These are phyloP conservation scores for Trichoderma orchidacearum DNA, from an alignment of 495 filamentous ascomycete genomes.

Conservation along the genomic window DNA sequence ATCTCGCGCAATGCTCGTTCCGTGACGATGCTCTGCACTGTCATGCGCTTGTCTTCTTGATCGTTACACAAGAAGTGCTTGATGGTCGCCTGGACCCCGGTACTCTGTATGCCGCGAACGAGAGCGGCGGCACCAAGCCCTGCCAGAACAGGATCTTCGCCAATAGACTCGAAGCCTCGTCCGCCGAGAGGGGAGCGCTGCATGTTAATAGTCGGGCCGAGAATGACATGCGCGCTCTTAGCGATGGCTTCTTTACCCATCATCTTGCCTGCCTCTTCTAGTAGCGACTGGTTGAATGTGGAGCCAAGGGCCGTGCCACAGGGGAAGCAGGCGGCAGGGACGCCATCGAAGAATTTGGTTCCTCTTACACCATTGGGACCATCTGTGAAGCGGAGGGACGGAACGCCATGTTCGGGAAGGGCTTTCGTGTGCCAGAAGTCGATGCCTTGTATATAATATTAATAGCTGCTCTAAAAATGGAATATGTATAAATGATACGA, in stretches of 20 bases:
- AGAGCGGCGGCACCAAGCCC: slow-evolving; percentile 53
- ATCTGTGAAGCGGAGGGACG: slow-evolving; percentile 53
- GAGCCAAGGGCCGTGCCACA: slow-evolving; percentile 57
- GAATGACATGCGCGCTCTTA: slow-evolving; percentile 55
- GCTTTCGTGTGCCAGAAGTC: slow-evolving; percentile 57
- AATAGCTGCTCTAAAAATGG: not conserved
- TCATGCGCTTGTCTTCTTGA: slow-evolving; percentile 59
- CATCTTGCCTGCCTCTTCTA: slow-evolving; percentile 42
- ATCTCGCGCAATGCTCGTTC: slow-evolving; percentile 64
- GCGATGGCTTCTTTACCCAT: slow-evolving; percentile 58
- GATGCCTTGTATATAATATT: slow-evolving; percentile 22
- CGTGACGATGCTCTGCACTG: slow-evolving; percentile 51
- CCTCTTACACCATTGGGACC: slow-evolving; percentile 67
- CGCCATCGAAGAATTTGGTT: slow-evolving; percentile 59
- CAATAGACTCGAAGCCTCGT: slow-evolving; percentile 63
- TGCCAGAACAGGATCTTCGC: slow-evolving; percentile 60
- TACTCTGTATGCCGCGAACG: slow-evolving; percentile 56
- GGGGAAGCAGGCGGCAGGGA: slow-evolving; percentile 53
- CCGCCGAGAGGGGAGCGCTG: slow-evolving; percentile 66
- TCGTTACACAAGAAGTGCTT: slow-evolving; percentile 83
- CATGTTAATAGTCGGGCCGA: slow-evolving; percentile 67
- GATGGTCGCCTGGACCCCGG: slow-evolving; percentile 54
- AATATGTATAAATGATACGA: no score
- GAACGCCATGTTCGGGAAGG: slow-evolving; percentile 42
- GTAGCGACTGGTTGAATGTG: slow-evolving; percentile 53